Evolutionary conservation across 208 protist genomes (phyloP), one percentile per base, ranked within the genome.

Genomic region (Leptomonas seymouri): DNA sequence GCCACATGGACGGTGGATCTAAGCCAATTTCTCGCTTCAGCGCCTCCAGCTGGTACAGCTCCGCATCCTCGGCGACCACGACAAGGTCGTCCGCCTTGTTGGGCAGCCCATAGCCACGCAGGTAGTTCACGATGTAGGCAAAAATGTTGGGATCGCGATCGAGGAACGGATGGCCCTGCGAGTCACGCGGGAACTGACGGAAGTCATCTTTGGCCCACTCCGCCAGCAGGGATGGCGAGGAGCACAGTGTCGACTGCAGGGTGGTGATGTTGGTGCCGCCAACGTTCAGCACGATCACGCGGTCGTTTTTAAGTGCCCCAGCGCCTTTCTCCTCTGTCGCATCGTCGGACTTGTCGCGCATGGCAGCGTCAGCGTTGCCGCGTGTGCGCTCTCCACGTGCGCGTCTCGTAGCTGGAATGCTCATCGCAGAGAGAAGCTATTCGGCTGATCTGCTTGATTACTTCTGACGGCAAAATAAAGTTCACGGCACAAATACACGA

Each of bases 141-240:
- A 97, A 95, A 49, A 85, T 95, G 34, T 70, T 72, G 0, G 84
- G 72, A 58, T 97, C 92, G 39, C 92, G 86, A 71, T 97, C 92
- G 53, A 97, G 76, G 54, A 95, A 97, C 1, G 88, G 89, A 69
- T 84, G 80, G 7, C 88, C 90, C 15, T 83, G 76, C 25, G 54
- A 23, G 62, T 97, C 92, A 23, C 84, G 86, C n/a, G 92, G 89
- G 21, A 93, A 78, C 12, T 68, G 81, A 12, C 62, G 49, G 63
- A 96, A 96, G 68, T 90, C 71, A 53, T 77, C 77, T 21, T 74
- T 64, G 0, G 89, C 61, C 87, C 86, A 91, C 77, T 89, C 68
- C n/a, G 76, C 72, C 25, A 96, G 60, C 16, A 58, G 53, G 14
- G 91, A 96, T 0, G 86, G 79, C 45, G 79, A 80, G 18, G 81